Evolutionary conservation across 495 filamentous ascomycete species (phyloP).

Genomic region (Neurospora sp.): DNA sequence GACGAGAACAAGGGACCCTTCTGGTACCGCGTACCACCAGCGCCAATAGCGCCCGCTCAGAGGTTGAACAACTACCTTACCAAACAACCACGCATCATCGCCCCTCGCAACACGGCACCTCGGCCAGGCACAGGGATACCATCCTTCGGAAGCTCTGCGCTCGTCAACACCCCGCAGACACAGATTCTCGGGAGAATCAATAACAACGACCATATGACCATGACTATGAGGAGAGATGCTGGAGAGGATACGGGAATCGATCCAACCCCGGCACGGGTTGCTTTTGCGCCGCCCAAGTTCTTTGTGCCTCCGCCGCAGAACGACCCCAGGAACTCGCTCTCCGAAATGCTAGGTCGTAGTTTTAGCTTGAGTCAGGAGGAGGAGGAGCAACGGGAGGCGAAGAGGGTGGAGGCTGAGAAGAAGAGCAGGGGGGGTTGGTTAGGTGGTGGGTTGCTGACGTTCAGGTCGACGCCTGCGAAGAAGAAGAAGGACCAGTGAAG

Average conservation of each 20-base stretch:
- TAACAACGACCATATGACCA: neutral
- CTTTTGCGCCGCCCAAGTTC: conserved; percentile 11
- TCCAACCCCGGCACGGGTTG: neutral
- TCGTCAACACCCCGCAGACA: neutral
- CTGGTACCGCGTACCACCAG: conserved; percentile 53
- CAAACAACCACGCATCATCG: conserved; percentile 28
- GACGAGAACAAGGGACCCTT: conserved; percentile 34
- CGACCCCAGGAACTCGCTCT: conserved; percentile 11
- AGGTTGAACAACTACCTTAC: conserved; percentile 48
- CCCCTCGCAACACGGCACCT: neutral
- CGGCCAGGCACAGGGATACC: neutral
- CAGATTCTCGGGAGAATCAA: neutral
- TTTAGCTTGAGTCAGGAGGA: conserved; percentile 7
- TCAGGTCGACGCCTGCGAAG: neutral
- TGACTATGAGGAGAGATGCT: neutral
- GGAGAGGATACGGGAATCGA: neutral
- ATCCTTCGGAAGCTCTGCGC: neutral
- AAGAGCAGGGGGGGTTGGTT: neutral
- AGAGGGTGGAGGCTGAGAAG: neutral
- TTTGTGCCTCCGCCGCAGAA: conserved; percentile 9
- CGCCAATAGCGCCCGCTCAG: conserved; percentile 54
- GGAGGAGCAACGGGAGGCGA: neutral
- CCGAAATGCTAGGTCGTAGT: conserved; percentile 11
- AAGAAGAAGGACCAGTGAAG: neutral
- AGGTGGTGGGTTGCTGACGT: neutral